Base-by-base conservation (phyloP, 805 yeast genomes). In the Spathaspora passalidarum region DNA sequence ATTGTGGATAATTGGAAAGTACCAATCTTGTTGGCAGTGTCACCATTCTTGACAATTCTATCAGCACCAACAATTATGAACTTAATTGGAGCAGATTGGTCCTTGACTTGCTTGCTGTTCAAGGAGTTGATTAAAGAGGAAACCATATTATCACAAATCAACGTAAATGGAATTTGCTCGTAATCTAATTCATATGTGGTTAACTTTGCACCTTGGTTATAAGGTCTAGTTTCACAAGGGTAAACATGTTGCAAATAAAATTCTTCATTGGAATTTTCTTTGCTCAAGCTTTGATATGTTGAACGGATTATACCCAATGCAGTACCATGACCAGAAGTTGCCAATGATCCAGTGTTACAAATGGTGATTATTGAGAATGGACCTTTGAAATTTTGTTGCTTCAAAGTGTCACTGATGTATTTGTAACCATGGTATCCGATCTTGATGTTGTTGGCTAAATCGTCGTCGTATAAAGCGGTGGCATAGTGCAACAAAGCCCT, bases 321-420 rank as follows among this genome's bases (percentile, higher is more conserved):
- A 4, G 99, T 92, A 23, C 99, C 99, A 61, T 90, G 92, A 2
- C 98, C 98, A 3, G 98, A 88, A 1, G 99, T 92, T 1, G 99
- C 99, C 48, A 92, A 72, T 0, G 97, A 88, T 0, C 99, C 99
- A 0, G 99, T 92, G 66, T 92, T 92, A 66, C 99, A 92, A 46
- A 94, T 88, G 1, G 98, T 92, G 60, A 94, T 67, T 3, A 89
- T 91, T 1, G 95, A 80, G 60, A 90, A 83, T 4, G 84, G 84
- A 10, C 86, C 88, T 16, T 63, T 59, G 55, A 79, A 82, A 4
- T 72, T 66, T 50, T 82, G 79, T 14, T 63, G 51, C 16, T 61
- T 55, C 52, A 85, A 66, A 20, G 65, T 60, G 1, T 76, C 61
- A 22, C 63, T 54, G 44, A 88, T 81, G 70, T 82, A 88, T n/a